These are phyloP conservation scores for Glycine soja DNA, from an alignment of 306 rosid genomes.

Conservation along the genomic window DNA sequence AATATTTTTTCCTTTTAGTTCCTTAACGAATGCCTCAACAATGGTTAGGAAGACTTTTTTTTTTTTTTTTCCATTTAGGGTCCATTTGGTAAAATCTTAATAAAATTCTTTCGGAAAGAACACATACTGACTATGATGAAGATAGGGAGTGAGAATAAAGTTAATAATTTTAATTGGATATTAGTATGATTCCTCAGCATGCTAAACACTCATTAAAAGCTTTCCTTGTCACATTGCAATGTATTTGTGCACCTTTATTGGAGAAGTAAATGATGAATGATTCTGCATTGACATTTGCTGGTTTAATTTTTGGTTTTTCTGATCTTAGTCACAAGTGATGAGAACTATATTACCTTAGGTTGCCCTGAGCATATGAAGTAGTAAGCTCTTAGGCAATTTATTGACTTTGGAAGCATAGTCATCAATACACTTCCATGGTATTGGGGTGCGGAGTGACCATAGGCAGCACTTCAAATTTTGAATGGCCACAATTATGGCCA, in stretches of 20 bases:
- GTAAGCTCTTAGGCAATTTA: background rate
- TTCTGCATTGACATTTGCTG: conserved; percentile 24
- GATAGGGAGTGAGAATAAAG: conserved; percentile 15
- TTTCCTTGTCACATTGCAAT: background rate
- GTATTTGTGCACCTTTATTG: background rate
- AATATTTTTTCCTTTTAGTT: no score
- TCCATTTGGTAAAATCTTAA: no score
- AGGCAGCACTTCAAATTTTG: no score
- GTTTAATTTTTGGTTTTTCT: conserved; percentile 33
- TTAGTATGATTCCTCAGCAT: background rate
- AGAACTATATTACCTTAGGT: background rate
- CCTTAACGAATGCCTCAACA: no score
- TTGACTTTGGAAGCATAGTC: conserved; percentile 1
- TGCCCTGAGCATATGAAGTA: conserved; percentile 2
- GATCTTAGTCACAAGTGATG: conserved; percentile 12
- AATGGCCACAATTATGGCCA: no score
- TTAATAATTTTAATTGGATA: conserved; percentile 7
- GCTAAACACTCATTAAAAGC: background rate
- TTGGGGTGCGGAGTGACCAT: no score
- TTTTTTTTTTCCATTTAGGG: no score
- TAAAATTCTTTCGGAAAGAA: no score
- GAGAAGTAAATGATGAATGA: conserved; percentile 9
- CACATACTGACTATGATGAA: no score
- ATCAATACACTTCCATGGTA: background rate
- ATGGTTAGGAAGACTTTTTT: no score